Evolutionary conservation across 2,329 filamentous ascomycete species (phyloP).

Genomic region (Penicillium sp.): DNA sequence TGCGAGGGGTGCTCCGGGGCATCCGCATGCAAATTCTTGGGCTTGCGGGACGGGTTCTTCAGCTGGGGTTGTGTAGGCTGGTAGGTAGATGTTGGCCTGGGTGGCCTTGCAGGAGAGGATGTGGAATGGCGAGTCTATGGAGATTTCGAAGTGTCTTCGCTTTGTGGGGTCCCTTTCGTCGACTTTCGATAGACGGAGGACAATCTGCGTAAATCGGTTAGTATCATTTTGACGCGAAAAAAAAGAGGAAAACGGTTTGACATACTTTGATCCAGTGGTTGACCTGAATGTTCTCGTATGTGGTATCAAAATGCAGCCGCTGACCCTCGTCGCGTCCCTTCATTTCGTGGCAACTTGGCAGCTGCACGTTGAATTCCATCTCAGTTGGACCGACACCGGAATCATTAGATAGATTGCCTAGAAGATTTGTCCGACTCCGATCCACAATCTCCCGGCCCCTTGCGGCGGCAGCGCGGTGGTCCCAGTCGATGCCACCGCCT

Average conservation of each 20-base stretch:
- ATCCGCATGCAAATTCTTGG: constrained; percentile 56
- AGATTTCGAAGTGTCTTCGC: constrained; percentile 86
- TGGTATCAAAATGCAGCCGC: constrained; percentile 77
- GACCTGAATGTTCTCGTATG: constrained; percentile 86
- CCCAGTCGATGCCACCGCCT: constrained; percentile 68
- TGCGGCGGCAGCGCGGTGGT: constrained; percentile 49
- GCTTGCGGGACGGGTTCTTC: constrained; percentile 43
- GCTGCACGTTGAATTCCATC: constrained; percentile 86
- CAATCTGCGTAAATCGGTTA: constrained; percentile 52
- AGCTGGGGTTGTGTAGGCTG: constrained; percentile 61
- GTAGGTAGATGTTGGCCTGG: constrained; percentile 75
- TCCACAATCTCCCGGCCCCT: constrained; percentile 48
- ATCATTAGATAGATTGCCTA: constrained; percentile 72
- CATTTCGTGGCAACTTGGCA: constrained; percentile 82
- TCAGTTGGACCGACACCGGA: constrained; percentile 76
- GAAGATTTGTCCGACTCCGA: constrained; percentile 56
- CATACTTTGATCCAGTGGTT: constrained; percentile 92
- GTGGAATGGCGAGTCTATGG: constrained; percentile 89
- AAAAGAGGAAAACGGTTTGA: not conserved
- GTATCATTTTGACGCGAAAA: constrained; percentile 7
- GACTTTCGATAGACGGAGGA: constrained; percentile 79
- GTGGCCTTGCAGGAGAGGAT: constrained; percentile 90
- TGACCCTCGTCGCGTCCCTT: constrained; percentile 57
- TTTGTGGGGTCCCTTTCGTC: constrained; percentile 70
- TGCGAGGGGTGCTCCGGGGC: constrained; percentile 54